These are phyloP conservation scores for Magnusiomyces tetraspermus DNA, from an alignment of 1,139 yeast genomes.

Conservation along the genomic window DNA sequence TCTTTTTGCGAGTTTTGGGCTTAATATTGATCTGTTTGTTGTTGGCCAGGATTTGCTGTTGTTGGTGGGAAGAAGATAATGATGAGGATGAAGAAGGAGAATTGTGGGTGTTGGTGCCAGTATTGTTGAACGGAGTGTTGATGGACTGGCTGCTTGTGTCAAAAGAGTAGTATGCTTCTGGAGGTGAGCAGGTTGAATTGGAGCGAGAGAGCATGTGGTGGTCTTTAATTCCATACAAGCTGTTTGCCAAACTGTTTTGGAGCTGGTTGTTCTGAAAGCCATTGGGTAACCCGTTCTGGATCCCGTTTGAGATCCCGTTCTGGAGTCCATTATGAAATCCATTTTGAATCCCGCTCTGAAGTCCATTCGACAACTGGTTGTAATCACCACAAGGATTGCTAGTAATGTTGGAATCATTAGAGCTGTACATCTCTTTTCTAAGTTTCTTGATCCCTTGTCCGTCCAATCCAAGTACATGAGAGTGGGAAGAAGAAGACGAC, in stretches of 20 bases:
- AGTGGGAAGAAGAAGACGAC: neutral
- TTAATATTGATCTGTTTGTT: neutral
- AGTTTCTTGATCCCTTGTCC: neutral
- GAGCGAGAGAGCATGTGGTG: no score
- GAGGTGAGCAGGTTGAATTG: no score
- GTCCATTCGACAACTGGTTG: no score
- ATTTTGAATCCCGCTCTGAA: no score
- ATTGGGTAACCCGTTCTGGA: no score
- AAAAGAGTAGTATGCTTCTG: no score
- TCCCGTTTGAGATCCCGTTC: no score
- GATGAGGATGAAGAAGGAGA: neutral
- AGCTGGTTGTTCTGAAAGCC: neutral
- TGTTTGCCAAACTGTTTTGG: neutral
- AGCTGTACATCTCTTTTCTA: neutral
- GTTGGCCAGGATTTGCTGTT: neutral
- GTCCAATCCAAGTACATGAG: neutral
- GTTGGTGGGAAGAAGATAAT: neutral
- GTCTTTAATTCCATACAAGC: neutral
- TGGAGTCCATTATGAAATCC: no score
- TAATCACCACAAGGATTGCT: neutral
- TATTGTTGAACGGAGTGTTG: no score
- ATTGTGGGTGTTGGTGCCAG: neutral
- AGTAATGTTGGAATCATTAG: neutral
- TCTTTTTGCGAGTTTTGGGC: slow-evolving; percentile 5
- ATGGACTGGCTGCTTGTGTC: neutral